Evolutionary conservation across 2,329 filamentous ascomycete genomes (phyloP).

Genomic region (Thermoascus crustaceus): DNA sequence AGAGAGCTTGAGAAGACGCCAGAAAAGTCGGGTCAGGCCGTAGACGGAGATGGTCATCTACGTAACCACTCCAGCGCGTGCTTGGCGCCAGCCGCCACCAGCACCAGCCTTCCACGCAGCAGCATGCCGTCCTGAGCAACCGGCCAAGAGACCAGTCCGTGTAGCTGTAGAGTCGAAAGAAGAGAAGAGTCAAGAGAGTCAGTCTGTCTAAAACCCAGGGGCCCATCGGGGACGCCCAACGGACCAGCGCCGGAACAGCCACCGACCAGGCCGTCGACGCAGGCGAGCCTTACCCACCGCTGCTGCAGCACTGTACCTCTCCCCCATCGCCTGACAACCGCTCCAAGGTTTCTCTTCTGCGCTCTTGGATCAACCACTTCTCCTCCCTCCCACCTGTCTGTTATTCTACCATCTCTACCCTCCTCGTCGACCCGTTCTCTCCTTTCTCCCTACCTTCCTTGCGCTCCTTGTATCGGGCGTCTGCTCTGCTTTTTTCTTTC

Average conservation of each 20-base stretch:
- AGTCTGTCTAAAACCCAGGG: neutral
- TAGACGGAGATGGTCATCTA: no score
- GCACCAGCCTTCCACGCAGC: no score
- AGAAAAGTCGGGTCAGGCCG: no score
- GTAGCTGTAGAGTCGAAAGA: no score
- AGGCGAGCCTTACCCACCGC: neutral
- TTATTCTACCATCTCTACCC: slow-evolving; percentile 4
- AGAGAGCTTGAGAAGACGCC: no score
- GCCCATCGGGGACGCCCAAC: slow-evolving; percentile 1
- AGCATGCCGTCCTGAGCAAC: no score
- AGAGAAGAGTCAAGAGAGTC: no score
- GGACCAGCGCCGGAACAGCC: slow-evolving; percentile 1
- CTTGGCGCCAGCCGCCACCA: no score
- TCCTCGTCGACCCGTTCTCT: slow-evolving; percentile 2
- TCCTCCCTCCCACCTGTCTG: slow-evolving; percentile 5
- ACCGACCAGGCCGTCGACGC: neutral
- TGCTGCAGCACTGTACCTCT: neutral
- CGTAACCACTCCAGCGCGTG: no score
- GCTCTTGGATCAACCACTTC: slow-evolving; percentile 2
- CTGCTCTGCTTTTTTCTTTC: no score
- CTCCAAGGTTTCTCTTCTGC: slow-evolving; percentile 8
- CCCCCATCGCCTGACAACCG: slow-evolving; percentile 5
- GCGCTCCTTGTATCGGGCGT: no score
- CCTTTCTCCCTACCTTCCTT: neutral
- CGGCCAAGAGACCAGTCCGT: no score